Evolutionary conservation across 2,329 filamentous ascomycete species (phyloP), one percentile per base, ranked within the genome.

Genomic region (Corniculantispora saksenae): DNA sequence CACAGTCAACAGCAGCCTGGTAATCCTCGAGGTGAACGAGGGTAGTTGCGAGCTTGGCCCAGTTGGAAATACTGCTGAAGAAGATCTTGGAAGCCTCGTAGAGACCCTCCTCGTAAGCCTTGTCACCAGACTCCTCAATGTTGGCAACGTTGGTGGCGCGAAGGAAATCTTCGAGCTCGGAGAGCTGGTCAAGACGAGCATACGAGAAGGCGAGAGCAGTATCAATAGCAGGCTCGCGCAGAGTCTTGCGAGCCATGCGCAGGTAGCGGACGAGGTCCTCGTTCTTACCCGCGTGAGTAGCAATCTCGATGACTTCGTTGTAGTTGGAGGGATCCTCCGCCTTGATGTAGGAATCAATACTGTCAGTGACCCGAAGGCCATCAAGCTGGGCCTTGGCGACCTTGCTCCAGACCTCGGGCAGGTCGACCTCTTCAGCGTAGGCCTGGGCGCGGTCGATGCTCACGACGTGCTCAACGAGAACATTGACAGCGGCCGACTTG

Each of bases 81-180:
- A 98, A 99, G 75, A 99, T 98, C 87, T 99, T 99, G 69, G 95
- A 93, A 51, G 95, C 95, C 83, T 98, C 91, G 74, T 95, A 94
- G 74, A 92, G 89, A 67, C 94, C 94, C 80, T 99, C 95, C 68
- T 89, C 91, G 71, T 97, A 98, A 25, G 95, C 94, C 84, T 97
- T 97, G 85, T 99, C 95, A 83, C 95, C 95, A 66, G 93, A 98
- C 71, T 95, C 92, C 77, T 99, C 95, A 62, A 98, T 86, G 77
- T 99, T 94, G 61, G 95, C 94, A 67, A 98, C 95, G 70, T 99
- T 99, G 63, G 93, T 94, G 32, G 88, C 89, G 65, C 92, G 91
- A 67, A 99, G 83, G 85, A 99, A 99, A 77, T 99, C 95, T 79
- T 99, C 95, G 45, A 99, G 88, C 77, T 99, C 95, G 58, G 89